phyloP scores from a whole-genome alignment of 768 basidiomycete species.

The Saitozyma sp. region DNA sequence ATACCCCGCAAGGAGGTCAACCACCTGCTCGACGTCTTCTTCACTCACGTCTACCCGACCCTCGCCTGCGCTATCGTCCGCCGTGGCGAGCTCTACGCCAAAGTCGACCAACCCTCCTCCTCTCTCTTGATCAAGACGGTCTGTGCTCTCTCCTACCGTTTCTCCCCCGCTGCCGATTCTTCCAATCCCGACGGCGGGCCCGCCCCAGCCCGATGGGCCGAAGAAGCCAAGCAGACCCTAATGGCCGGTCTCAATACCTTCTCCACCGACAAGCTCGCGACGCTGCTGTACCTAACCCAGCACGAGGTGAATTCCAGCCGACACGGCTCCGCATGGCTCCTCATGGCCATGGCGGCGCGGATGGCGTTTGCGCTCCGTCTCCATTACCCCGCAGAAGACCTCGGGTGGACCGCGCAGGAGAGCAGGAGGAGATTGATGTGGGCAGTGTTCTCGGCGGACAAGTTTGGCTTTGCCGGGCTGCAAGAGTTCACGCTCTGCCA shows the following conservation, averaged over 20 bases:
- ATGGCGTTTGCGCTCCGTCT: conserved; percentile 3
- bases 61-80: neutral
- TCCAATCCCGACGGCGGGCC: conserved; percentile 1
- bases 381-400: neutral
- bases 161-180: neutral
- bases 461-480: neutral
- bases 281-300: neutral
- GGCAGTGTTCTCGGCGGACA: conserved; percentile 1
- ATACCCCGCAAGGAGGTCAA: neutral
- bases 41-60: neutral
- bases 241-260: conserved; percentile 1
- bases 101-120: neutral
- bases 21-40: conserved; percentile 1
- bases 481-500: neutral
- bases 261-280: conserved; percentile 4
- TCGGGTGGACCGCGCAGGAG: neutral
- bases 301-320: conserved; percentile 6
- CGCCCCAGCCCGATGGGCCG: neutral
- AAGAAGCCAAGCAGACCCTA: neutral
- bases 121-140: neutral
- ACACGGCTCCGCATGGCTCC: conserved; percentile 3
- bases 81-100: neutral
- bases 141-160: conserved; percentile 1
- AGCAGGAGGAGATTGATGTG: conserved; percentile 3
- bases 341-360: neutral